A percentile compares a stretch with the other conserved stretches of the same genome.
phyloP scores from a whole-genome alignment of 305 asterid genomes.

The Solanum hybrid region DNA sequence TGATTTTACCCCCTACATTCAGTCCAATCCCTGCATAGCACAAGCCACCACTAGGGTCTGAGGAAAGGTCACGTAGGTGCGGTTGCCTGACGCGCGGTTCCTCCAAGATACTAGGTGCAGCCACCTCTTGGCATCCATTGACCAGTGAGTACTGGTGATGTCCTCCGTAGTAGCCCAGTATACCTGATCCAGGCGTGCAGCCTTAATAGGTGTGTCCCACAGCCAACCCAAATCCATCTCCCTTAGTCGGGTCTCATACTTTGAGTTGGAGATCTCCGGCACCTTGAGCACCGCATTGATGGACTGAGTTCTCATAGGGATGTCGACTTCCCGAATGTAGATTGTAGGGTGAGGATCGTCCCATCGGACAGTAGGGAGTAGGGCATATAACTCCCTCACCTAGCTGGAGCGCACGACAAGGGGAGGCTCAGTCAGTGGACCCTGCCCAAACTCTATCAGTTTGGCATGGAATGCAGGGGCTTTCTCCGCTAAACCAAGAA shows the following conservation, averaged over 20 bases:
- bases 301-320: background rate
- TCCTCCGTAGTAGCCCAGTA: background rate
- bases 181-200: background rate
- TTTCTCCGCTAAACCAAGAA: background rate
- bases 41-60: background rate
- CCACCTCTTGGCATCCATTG: background rate
- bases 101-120: background rate
- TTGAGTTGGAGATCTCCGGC: background rate
- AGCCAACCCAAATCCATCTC: background rate
- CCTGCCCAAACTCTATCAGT: background rate
- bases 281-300: background rate
- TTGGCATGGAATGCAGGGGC: background rate
- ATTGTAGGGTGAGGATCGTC: background rate
- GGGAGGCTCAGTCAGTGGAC: background rate
- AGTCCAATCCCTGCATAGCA: background rate
- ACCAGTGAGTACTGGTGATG: background rate
- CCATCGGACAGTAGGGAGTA: background rate
- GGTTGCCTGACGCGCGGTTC: background rate
- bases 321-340: background rate
- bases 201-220: background rate
- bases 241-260: too few species aligned
- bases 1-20: too few species aligned
- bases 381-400: background rate
- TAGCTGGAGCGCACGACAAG: background rate
- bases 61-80: background rate